Conservation (phyloP, 2,329 filamentous ascomycete species). For the Ophiostoma sp. region DNA sequence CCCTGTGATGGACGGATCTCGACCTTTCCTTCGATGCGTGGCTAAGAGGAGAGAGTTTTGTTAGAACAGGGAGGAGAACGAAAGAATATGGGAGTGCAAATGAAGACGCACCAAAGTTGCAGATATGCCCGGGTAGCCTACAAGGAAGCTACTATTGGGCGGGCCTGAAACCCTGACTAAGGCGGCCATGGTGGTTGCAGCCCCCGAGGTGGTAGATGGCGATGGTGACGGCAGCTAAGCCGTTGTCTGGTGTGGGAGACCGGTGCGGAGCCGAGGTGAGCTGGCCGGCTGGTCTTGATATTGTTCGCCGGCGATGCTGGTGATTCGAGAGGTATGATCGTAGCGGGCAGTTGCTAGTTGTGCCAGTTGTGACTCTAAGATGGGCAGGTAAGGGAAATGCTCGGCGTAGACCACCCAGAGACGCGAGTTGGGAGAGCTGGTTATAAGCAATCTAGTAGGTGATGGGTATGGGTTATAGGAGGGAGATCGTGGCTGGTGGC, state of each 20-base stretch:
- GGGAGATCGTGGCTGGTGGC: constrained; percentile 3
- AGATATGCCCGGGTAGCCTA: constrained; percentile 96
- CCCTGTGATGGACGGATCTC: constrained; percentile 86
- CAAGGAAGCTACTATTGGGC: constrained; percentile 92
- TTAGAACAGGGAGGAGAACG: neutral
- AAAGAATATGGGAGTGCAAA: neutral
- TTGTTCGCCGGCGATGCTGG: neutral
- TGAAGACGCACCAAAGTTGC: constrained; percentile 74
- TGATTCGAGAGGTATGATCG: neutral
- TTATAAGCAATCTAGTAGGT: neutral
- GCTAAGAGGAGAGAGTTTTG: constrained; percentile 46
- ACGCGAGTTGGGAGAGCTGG: neutral
- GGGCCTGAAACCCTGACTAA: constrained; percentile 93
- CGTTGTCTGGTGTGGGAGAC: neutral
- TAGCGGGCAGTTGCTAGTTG: neutral
- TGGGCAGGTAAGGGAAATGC: neutral
- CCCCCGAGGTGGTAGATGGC: constrained; percentile 22
- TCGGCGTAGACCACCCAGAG: neutral
- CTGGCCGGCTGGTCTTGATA: constrained; percentile 1
- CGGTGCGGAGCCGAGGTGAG: neutral
- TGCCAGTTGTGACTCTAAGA: neutral
- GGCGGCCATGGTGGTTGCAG: constrained; percentile 34
- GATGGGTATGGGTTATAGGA: neutral
- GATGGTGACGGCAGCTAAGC: constrained; percentile 3
- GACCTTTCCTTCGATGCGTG: constrained; percentile 94